Evolutionary conservation across 2,329 filamentous ascomycete species (phyloP).

Genomic region (Fonsecaea monophora): DNA sequence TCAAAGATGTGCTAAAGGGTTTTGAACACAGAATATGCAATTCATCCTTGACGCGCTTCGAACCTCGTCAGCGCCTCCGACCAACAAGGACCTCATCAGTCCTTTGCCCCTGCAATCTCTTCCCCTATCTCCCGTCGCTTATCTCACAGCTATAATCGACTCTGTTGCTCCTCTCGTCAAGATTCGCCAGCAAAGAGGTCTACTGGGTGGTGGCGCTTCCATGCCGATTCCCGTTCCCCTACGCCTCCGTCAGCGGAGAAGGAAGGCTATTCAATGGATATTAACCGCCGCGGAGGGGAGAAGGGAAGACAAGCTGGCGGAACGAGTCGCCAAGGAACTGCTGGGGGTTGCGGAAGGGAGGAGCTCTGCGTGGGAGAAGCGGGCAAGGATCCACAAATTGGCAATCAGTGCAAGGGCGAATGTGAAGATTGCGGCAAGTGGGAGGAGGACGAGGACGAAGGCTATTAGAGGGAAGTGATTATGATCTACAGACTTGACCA

Average conservation of each 20-base stretch:
- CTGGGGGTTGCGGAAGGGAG: slow-evolving; percentile 86
- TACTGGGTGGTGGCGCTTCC: slow-evolving; percentile 83
- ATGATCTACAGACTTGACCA: neutral
- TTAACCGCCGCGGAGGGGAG: slow-evolving; percentile 81
- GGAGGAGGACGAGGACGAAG: slow-evolving; percentile 37
- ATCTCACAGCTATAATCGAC: slow-evolving; percentile 89
- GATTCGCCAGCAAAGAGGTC: slow-evolving; percentile 75
- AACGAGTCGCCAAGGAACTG: slow-evolving; percentile 83
- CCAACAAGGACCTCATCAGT: slow-evolving; percentile 57
- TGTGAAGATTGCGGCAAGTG: slow-evolving; percentile 48
- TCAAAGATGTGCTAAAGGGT: slow-evolving; percentile 6
- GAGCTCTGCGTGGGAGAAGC: slow-evolving; percentile 83
- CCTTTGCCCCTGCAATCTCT: slow-evolving; percentile 79
- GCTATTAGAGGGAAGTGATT: slow-evolving; percentile 17
- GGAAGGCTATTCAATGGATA: slow-evolving; percentile 87
- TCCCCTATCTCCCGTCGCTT: slow-evolving; percentile 85
- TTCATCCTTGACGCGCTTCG: slow-evolving; percentile 82
- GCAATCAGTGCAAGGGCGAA: slow-evolving; percentile 82
- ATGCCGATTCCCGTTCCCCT: slow-evolving; percentile 84
- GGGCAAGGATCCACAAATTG: slow-evolving; percentile 78
- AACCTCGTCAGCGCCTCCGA: slow-evolving; percentile 64
- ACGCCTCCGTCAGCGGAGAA: slow-evolving; percentile 73
- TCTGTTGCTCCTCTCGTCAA: slow-evolving; percentile 88
- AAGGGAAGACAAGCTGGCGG: slow-evolving; percentile 74
- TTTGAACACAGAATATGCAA: slow-evolving; percentile 74